Conservation (phyloP, 257 asterid genomes). For the Solanum peruvianum region DNA sequence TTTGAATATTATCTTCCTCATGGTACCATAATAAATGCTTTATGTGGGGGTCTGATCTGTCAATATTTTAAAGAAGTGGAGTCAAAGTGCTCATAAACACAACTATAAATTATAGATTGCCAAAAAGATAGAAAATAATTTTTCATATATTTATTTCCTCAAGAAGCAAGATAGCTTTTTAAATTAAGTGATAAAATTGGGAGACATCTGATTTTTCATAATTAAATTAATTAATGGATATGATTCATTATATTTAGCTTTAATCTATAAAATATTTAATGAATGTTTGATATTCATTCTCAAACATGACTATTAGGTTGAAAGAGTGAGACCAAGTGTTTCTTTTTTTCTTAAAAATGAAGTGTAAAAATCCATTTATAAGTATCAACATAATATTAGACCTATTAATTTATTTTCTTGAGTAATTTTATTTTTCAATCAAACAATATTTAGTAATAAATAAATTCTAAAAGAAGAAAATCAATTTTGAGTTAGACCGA, state of each 20-base stretch:
- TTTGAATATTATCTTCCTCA: not conserved
- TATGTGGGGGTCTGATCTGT: not conserved
- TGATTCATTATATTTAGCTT: not conserved
- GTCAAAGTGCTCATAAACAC: not conserved
- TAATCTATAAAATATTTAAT: not conserved
- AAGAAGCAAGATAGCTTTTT: not conserved
- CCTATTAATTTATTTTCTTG: not conserved
- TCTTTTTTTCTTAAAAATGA: not conserved
- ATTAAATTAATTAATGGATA: not conserved
- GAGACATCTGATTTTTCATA: not conserved
- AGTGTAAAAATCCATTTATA: not conserved
- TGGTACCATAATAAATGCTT: not conserved
- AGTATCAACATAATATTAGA: not conserved
- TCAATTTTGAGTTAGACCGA: not conserved
- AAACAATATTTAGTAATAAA: not conserved
- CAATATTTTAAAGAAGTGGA: not conserved
- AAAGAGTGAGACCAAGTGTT: not conserved
- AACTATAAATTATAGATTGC: not conserved
- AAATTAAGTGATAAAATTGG: not conserved
- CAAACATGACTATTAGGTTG: not conserved
- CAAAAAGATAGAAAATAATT: too few relatives aligned
- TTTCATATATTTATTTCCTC: not conserved
- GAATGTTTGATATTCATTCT: not conserved
- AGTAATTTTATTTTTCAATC: not conserved
- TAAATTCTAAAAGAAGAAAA: not conserved